Evolutionary conservation across 805 yeast species (phyloP), one percentile per base, ranked within the genome.

Genomic region (Grigorovia jiainica): DNA sequence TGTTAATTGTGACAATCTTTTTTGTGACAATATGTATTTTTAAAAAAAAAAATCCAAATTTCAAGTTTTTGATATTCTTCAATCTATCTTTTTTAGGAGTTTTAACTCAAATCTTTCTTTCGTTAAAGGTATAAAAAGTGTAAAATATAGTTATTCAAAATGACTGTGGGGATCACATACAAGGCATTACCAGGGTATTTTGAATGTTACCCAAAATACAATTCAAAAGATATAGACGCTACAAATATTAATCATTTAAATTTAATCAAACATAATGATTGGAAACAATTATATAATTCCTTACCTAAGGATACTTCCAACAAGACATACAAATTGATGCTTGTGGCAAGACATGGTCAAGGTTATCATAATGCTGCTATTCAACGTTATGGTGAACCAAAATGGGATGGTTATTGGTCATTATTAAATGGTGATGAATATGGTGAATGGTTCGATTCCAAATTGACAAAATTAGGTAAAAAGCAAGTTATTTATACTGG

Each of bases 321-420:
- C 1, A 33, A 39, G 15, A 44, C 46, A n/a, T 55, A 56, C 37
- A 53, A 53, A 38, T 34, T 55, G 40, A 19, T 50, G 7, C 35
- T 51, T 1, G 36, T 55, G 5, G 58, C 55, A 66, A 67, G 87
- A 54, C 87, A 80, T 50, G 87, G 86, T 5, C 83, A 79, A 56
- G 87, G 86, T 0, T 73, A 61, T 53, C 87, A 80, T 47, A 80
- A 80, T 50, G 64, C 66, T 36, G 71, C 75, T 3, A 75, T 78
- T 13, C 62, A 60, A 18, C 68, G 72, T 44, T 78, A 76, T 50
- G 85, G 85, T 9, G 42, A 65, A 16, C 67, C 68, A 2, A 73
- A 60, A n/a, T 80, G 86, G 87, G 60, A 75, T 49, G 50, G 53
- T 0, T 68, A 77, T 44, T 78, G 79, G 78, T 67, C 76, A 5